Base-by-base conservation (phyloP, 1,139 yeast genomes). In the Candida sp. region DNA sequence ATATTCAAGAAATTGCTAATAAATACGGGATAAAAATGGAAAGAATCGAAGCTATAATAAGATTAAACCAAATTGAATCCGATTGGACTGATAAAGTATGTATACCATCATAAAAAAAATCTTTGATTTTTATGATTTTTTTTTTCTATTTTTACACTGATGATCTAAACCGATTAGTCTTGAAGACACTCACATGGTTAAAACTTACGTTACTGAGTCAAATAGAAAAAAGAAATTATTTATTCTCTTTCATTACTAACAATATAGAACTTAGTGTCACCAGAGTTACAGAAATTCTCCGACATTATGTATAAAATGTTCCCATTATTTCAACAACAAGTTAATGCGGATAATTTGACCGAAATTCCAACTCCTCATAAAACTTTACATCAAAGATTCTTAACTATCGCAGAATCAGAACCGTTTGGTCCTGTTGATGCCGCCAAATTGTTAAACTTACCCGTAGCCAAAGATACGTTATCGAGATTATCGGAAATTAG, bases 381-480 rank as follows among this genome's bases (percentile, higher is more conserved):
- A 65, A 87, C 97, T 3, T 74, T 85, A 51, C 83, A 82, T 50
- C 91, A 95, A 54, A 77, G 95, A 52, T 91, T 90, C 70, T 68
- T 89, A 61, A 86, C 95, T 21, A 84, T 93, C 61, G 93, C 97
- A 11, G 98, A 93, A 68, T 83, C 91, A 21, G 95, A 90, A 66
- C 96, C 97, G n/a, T 91, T 91, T 63, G 97, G 97, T 4, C 96
- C 98, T 5, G 78, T 90, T 6, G 98, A 93, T 60, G 97, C 99
- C n/a, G 97, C 99, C 41, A 72, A 81, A 48, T 78, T 87, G 37
- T 80, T 88, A 53, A 90, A 79, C 38, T 75, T 91, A 51, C 93
- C 88, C 60, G 95, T 96, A 21, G 97, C 98, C 35, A 78, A 81
- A 42, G 82, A 77, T 38, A 86, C 95, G 4, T 74, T 89, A 54